Evolutionary conservation across 78 protist genomes (phyloP).

Genomic region (Emiliania huxleyi): DNA sequence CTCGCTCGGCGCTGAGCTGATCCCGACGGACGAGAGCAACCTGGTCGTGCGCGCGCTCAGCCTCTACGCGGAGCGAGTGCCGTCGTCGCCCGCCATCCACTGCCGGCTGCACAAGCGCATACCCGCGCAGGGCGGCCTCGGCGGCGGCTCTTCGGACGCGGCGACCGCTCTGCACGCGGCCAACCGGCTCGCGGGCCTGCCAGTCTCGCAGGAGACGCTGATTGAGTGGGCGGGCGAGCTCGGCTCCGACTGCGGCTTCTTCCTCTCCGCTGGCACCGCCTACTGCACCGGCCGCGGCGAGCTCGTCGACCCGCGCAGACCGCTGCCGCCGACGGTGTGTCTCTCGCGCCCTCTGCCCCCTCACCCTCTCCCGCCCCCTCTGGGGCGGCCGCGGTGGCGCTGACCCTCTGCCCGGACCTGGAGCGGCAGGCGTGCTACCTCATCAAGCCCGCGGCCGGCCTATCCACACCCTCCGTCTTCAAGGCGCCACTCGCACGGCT

Average conservation of each 20-base stretch:
- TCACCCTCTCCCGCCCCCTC: too few relatives aligned
- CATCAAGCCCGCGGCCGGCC: constrained; percentile 26
- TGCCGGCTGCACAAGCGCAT: constrained; percentile 18
- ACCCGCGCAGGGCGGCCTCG: constrained; percentile 40
- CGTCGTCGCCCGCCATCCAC: neutral
- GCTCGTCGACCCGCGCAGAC: neutral
- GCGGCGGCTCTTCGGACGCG: constrained; percentile 36
- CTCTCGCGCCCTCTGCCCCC: too few relatives aligned
- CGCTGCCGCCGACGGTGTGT: neutral
- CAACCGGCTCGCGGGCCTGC: constrained; percentile 19
- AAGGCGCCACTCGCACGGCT: neutral
- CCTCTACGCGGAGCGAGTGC: neutral
- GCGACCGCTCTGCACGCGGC: constrained; percentile 45
- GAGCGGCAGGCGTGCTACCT: neutral
- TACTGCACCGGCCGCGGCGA: constrained; percentile 14
- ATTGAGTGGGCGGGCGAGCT: constrained; percentile 38
- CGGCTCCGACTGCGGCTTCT: constrained; percentile 40
- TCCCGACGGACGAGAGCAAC: constrained; percentile 32
- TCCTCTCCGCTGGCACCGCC: constrained; percentile 39
- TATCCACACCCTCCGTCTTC: neutral
- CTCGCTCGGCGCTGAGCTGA: neutral
- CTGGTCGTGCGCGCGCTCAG: constrained; percentile 30
- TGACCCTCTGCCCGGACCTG: too few relatives aligned
- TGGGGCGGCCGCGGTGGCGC: too few relatives aligned
- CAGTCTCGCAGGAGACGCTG: neutral